phyloP scores from a whole-genome alignment of 306 rosid species.

The Trifolium subterraneum region DNA sequence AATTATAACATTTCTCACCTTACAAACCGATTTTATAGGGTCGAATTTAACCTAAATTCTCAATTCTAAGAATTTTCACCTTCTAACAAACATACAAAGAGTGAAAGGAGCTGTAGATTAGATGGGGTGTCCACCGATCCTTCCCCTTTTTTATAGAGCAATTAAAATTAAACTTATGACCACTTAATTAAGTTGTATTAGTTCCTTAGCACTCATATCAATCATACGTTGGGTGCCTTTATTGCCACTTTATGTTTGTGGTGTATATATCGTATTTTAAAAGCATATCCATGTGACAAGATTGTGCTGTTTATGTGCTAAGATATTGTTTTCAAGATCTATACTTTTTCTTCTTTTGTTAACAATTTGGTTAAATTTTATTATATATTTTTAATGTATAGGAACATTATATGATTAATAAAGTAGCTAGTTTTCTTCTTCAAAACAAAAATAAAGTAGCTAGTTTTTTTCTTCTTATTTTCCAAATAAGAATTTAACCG shows the following conservation, averaged over 20 bases:
- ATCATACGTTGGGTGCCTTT: neutral
- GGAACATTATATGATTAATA: neutral
- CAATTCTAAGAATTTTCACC: too few relatives aligned
- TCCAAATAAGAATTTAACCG: too few relatives aligned
- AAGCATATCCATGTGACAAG: constrained; percentile 36
- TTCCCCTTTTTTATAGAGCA: too few relatives aligned
- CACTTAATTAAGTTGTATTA: neutral
- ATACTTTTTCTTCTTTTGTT: neutral
- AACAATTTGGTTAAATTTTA: neutral
- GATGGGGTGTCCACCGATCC: too few relatives aligned
- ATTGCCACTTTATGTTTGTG: constrained; percentile 23
- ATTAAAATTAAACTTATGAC: too few relatives aligned
- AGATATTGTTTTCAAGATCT: constrained; percentile 3
- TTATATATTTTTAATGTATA: neutral
- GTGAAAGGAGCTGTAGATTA: too few relatives aligned
- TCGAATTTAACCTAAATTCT: too few relatives aligned
- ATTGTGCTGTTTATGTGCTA: constrained; percentile 13
- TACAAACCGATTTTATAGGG: too few relatives aligned
- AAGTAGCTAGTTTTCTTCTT: neutral
- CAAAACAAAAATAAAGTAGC: too few relatives aligned
- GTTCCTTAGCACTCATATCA: neutral
- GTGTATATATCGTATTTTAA: constrained; percentile 17
- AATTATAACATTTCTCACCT: too few relatives aligned
- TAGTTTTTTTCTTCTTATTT: too few relatives aligned
- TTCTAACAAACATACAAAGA: too few relatives aligned